A percentile compares a stretch with the other conserved stretches of the same genome.
These are phyloP conservation scores for Fusarium verrucosum DNA, from an alignment of 2,329 filamentous ascomycete species.

Conservation along the genomic window DNA sequence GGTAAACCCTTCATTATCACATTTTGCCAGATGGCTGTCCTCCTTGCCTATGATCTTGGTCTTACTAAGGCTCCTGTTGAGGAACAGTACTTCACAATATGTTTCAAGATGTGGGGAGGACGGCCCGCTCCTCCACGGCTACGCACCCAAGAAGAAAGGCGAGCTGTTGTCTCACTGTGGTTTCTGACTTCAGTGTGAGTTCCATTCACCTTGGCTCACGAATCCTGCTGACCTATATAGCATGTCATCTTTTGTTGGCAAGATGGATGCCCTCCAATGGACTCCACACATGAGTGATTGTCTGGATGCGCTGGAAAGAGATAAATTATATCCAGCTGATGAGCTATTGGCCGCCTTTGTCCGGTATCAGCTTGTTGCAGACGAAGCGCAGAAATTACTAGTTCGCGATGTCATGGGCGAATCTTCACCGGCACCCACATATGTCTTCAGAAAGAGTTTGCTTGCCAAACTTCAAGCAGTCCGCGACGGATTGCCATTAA, in stretches of 20 bases:
- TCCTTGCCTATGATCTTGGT: slow-evolving; percentile 58
- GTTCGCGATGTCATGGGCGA: slow-evolving; percentile 46
- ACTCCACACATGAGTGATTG: slow-evolving; percentile 67
- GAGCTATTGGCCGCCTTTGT: slow-evolving; percentile 53
- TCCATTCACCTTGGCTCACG: background rate
- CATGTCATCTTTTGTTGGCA: slow-evolving; percentile 54
- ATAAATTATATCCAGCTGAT: slow-evolving; percentile 60
- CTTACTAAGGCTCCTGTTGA: slow-evolving; percentile 53
- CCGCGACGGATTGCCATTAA: slow-evolving; percentile 36
- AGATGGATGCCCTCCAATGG: slow-evolving; percentile 64
- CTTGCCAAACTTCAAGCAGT: slow-evolving; percentile 44
- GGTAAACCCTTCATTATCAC: slow-evolving; percentile 57
- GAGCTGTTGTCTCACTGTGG: slow-evolving; percentile 60
- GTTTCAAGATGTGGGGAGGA: slow-evolving; percentile 49
- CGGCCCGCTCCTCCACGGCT: slow-evolving; percentile 43
- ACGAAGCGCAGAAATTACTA: slow-evolving; percentile 50
- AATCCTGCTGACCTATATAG: slow-evolving; percentile 36
- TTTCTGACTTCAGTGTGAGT: slow-evolving; percentile 51
- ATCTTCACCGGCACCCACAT: slow-evolving; percentile 43
- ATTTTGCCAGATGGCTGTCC: slow-evolving; percentile 54
- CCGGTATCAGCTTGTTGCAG: slow-evolving; percentile 52
- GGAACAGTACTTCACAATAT: slow-evolving; percentile 49
- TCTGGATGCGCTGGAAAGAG: slow-evolving; percentile 56
- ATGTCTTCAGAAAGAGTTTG: slow-evolving; percentile 48
- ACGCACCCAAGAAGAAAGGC: slow-evolving; percentile 60